These are phyloP conservation scores for Carallia brachiata DNA, from an alignment of 345 rosid species.

Conservation along the genomic window DNA sequence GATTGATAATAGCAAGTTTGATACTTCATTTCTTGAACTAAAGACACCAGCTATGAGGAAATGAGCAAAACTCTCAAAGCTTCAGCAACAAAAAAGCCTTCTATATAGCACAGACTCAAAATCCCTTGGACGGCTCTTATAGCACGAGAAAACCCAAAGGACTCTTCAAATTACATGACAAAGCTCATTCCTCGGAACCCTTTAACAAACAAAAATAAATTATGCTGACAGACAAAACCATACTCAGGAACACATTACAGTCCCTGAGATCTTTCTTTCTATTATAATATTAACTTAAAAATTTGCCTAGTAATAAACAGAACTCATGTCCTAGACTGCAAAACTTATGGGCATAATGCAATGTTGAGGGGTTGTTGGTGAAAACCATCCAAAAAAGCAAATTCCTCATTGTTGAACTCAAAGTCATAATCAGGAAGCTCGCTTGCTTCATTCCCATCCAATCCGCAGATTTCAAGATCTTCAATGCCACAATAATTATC, in stretches of 20 bases:
- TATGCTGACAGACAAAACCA: constrained; percentile 25
- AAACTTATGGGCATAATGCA: constrained; percentile 68
- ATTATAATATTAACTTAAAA: not conserved
- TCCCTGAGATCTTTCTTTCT: constrained; percentile 15
- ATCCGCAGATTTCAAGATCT: constrained; percentile 49
- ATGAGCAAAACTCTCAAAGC: constrained; percentile 11
- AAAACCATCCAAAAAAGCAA: constrained; percentile 29
- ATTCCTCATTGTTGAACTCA: constrained; percentile 48
- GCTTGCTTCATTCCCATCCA: constrained; percentile 41
- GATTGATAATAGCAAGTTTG: too few relatives aligned
- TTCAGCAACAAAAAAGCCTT: not conserved
- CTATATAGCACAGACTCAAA: not conserved
- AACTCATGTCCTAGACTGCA: constrained; percentile 51
- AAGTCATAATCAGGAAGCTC: constrained; percentile 77
- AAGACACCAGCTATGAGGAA: constrained; percentile 5
- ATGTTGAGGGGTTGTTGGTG: constrained; percentile 36
- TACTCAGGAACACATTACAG: constrained; percentile 24
- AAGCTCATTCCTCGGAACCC: constrained; percentile 15
- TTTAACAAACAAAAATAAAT: constrained; percentile 14
- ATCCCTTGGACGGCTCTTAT: constrained; percentile 57
- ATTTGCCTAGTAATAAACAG: not conserved
- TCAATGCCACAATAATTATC: constrained; percentile 59
- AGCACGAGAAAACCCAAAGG: constrained; percentile 67
- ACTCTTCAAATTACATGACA: not conserved
- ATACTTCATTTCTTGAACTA: constrained; percentile 6